Evolutionary conservation across 179 eudicot genomes (phyloP).

Genomic region (Corrigiola litoralis): DNA sequence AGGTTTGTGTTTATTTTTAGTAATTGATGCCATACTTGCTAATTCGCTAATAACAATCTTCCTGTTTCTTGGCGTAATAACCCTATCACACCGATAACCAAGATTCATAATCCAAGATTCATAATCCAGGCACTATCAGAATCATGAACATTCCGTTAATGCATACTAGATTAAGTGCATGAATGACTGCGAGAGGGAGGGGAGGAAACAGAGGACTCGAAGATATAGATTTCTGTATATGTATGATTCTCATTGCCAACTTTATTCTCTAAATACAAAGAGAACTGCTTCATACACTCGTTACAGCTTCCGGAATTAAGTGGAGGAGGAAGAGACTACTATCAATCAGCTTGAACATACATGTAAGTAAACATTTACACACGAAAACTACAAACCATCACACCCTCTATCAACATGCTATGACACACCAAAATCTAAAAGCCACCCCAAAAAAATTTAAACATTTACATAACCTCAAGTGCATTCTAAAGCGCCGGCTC

Average conservation of each 20-base stretch:
- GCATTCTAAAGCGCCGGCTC: constrained; percentile 2
- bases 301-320: constrained; percentile 12
- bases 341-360: constrained; percentile 10
- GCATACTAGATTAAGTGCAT: neutral
- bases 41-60: too few species aligned
- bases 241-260: constrained; percentile 22
- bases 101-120: too few species aligned
- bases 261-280: constrained; percentile 28
- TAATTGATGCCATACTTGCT: too few species aligned
- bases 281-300: constrained; percentile 13
- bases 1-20: too few species aligned
- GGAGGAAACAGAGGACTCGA: neutral
- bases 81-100: too few species aligned
- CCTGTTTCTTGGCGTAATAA: too few species aligned
- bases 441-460: constrained; percentile 14
- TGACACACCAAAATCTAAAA: constrained; percentile 21
- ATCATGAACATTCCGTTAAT: too few species aligned
- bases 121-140: too few species aligned
- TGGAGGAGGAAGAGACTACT: constrained; percentile 1
- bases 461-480: constrained; percentile 13
- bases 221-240: constrained; percentile 8
- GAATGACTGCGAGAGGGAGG: neutral
- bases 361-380: constrained; percentile 27
- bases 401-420: constrained; percentile 13
- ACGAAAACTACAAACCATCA: constrained; percentile 17